phyloP scores from a whole-genome alignment of 768 basidiomycete genomes.

The Xanthoconium stramineum region DNA sequence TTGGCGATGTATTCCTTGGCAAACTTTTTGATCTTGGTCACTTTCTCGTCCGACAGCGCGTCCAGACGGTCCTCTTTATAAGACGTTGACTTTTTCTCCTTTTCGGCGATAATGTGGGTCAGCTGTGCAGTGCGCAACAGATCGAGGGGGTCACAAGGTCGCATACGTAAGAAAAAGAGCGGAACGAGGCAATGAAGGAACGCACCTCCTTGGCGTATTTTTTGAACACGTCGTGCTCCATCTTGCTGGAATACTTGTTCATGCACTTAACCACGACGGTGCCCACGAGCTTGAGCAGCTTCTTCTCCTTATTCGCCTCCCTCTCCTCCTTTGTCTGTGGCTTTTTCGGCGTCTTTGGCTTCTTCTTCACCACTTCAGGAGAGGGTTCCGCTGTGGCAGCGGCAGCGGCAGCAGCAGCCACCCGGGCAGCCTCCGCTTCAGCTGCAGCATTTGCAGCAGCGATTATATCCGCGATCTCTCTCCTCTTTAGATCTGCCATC shows the following conservation, averaged over 20 bases:
- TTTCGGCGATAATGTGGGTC: slow-evolving; percentile 82
- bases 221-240: slow-evolving; percentile 86
- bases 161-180: slow-evolving; percentile 2
- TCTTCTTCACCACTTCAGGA: slow-evolving; percentile 22
- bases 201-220: slow-evolving; percentile 91
- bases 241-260: slow-evolving; percentile 78
- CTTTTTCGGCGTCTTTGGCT: slow-evolving; percentile 37
- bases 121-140: slow-evolving; percentile 46
- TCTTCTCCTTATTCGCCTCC: slow-evolving; percentile 76
- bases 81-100: slow-evolving; percentile 88
- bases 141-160: not conserved
- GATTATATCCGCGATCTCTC: slow-evolving; percentile 39
- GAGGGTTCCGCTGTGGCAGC: slow-evolving; percentile 7
- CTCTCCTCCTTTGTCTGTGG: slow-evolving; percentile 51
- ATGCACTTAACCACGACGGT: slow-evolving; percentile 89
- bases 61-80: slow-evolving; percentile 77
- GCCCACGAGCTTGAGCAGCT: slow-evolving; percentile 77
- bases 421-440: slow-evolving; percentile 31
- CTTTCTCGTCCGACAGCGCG: slow-evolving; percentile 80
- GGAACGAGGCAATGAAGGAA: not conserved
- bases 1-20: slow-evolving; percentile 88
- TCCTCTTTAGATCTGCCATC: slow-evolving; percentile 9
- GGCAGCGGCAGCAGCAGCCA: slow-evolving; percentile 26
- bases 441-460: slow-evolving; percentile 38
- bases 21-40: slow-evolving; percentile 87